Base-by-base conservation (phyloP, 148 eudicot genomes). In the Cornus kousa region DNA sequence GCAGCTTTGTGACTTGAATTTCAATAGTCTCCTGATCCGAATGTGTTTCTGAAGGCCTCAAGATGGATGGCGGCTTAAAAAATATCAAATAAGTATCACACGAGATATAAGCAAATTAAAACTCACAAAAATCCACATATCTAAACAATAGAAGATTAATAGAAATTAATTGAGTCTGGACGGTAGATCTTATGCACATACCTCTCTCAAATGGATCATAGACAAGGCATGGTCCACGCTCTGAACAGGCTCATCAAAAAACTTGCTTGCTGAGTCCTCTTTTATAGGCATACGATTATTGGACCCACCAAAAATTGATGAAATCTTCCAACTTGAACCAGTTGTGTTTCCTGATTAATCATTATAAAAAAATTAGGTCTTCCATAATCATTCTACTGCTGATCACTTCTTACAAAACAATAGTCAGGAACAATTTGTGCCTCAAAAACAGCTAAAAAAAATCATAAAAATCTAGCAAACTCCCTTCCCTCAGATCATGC, bases 151-250 rank as follows among this genome's bases (percentile, higher is more conserved):
- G 13, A 39, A 33, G 5, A 35, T 35, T 35, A 35, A 35, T 35
- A 35, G 37, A 35, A 35, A 35, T 35, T 35, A 35, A 35, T 35
- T 32, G 28, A 28, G 28, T 28, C 9, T 43, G 24, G 24, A 79
- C 50, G 20, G 48, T 7, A 23, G 67, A 17, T 20, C 24, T 71
- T 66, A 60, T 80, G 28, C 40, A 74, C 80, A 71, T 81, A 94
- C 98, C 92, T 97, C 99, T 84, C 87, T 92, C 79, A 96, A 84
- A 85, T 88, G 97, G 70, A 97, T 97, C 89, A 86, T 79, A 19
- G 98, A 94, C 75, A 87, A 43, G 65, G 90, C 50, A 77, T 88
- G 92, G 23, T 92, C 97, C 83, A 83, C 59, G 82, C 73, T 87
- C 50, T 85, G 95, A 83, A 82, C 79, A 76, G 93, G 92, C 81